These are phyloP conservation scores for Colletotrichum limetticola DNA, from an alignment of 2,329 filamentous ascomycete species.

Conservation along the genomic window DNA sequence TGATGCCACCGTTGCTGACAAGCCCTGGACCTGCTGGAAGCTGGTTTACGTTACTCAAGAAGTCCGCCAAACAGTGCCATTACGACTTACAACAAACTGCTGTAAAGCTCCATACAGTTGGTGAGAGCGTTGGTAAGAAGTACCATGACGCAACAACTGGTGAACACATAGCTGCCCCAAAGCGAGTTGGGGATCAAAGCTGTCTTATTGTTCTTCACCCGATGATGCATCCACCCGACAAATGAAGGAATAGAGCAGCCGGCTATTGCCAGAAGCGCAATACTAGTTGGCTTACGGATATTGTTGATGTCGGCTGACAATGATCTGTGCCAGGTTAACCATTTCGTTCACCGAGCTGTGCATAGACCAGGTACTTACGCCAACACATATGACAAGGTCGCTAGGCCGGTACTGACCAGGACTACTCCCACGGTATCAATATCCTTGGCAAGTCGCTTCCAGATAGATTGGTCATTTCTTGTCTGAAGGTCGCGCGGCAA, in stretches of 20 bases:
- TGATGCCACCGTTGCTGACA: conserved; percentile 50
- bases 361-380: background rate
- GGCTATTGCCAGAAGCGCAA: conserved; percentile 1
- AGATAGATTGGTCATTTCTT: conserved; percentile 47
- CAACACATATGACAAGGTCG: conserved; percentile 7
- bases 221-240: conserved; percentile 16
- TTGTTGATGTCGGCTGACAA: conserved; percentile 13
- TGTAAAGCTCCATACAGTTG: conserved; percentile 54
- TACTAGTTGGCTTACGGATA: background rate
- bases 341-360: conserved; percentile 48
- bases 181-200: conserved; percentile 62
- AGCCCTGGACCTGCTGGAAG: conserved; percentile 56
- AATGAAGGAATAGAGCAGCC: background rate
- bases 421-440: conserved; percentile 19
- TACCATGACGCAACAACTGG: conserved; percentile 58
- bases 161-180: conserved; percentile 64
- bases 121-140: conserved; percentile 52
- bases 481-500: conserved; percentile 47
- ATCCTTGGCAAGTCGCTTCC: conserved; percentile 4
- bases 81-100: conserved; percentile 51
- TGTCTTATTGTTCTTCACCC: background rate
- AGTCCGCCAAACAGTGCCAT: background rate
- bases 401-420: conserved; percentile 1
- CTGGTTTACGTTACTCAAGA: conserved; percentile 38
- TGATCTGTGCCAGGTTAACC: conserved; percentile 8